Conservation (phyloP, 2,329 filamentous ascomycete genomes). For the Claviceps sp. region DNA sequence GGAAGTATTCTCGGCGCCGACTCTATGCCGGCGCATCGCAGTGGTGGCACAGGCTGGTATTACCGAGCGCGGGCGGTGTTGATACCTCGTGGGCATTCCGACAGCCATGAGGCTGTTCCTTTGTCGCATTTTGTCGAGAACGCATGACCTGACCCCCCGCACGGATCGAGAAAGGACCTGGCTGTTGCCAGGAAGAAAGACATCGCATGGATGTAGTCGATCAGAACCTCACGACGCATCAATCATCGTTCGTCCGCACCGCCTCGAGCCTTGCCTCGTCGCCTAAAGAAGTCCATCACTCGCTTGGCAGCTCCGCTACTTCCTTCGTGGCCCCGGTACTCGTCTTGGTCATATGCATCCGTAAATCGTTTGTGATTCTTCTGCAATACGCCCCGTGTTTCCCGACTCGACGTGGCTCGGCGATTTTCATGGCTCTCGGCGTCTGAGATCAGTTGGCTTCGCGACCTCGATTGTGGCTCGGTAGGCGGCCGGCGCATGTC, state of each 20-base stretch:
- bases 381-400: constrained; percentile 49
- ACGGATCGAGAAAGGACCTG: too few species aligned
- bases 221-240: background rate
- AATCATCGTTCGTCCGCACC: constrained; percentile 37
- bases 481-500: constrained; percentile 31
- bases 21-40: background rate
- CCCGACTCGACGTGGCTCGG: constrained; percentile 23
- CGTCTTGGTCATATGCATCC: constrained; percentile 73
- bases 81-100: too few species aligned
- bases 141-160: too few species aligned
- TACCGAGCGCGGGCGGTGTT: background rate
- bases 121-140: too few species aligned
- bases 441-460: constrained; percentile 28
- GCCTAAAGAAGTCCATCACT: constrained; percentile 97
- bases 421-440: constrained; percentile 30
- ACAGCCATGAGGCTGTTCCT: too few species aligned
- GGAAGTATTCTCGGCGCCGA: background rate
- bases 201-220: too few species aligned
- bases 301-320: constrained; percentile 78
- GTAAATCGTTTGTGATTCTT: constrained; percentile 81
- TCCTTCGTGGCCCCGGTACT: constrained; percentile 55
- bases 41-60: background rate
- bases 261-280: constrained; percentile 63
- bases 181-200: too few species aligned
- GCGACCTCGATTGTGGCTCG: constrained; percentile 26